Evolutionary conservation across 441 rosid genomes (phyloP).

Genomic region (Daphne laureola): DNA sequence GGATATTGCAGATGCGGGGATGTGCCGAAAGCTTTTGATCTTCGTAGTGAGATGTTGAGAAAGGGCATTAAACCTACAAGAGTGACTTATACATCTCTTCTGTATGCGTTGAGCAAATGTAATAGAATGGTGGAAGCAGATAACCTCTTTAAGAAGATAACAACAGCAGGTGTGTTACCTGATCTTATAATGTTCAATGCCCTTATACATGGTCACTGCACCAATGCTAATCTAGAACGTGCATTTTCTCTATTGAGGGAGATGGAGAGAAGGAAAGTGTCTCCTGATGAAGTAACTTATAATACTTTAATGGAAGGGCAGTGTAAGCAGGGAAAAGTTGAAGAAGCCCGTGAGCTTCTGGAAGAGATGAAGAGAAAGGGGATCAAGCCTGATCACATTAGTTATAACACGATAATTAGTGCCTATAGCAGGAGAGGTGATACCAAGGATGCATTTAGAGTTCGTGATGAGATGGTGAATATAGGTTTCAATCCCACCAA

Average conservation of each 20-base stretch:
- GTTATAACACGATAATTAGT: conserved; percentile 82
- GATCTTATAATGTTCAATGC: conserved; percentile 73
- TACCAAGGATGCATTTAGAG: conserved; percentile 62
- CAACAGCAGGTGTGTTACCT: conserved; percentile 32
- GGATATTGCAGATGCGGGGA: conserved; percentile 72
- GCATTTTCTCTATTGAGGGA: conserved; percentile 56
- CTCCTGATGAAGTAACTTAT: conserved; percentile 84
- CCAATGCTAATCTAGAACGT: conserved; percentile 52
- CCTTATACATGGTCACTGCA: conserved; percentile 73
- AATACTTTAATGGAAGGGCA: conserved; percentile 82
- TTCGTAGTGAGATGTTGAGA: conserved; percentile 58
- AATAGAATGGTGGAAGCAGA: conserved; percentile 67
- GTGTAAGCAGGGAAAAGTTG: conserved; percentile 71
- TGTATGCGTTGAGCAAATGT: conserved; percentile 55
- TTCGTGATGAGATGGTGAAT: conserved; percentile 76
- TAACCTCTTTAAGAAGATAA: conserved; percentile 52
- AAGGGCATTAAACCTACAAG: conserved; percentile 58
- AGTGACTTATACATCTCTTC: conserved; percentile 71
- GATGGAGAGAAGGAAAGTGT: conserved; percentile 60
- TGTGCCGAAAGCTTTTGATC: conserved; percentile 58
- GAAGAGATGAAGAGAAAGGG: conserved; percentile 75
- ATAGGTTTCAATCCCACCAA: conserved; percentile 74
- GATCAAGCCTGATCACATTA: conserved; percentile 69
- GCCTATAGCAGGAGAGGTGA: conserved; percentile 85
- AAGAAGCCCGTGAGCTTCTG: conserved; percentile 77